Evolutionary conservation across 371 early-diverging fungal genomes (phyloP).

Genomic region (Capillidium rhysosporum): DNA sequence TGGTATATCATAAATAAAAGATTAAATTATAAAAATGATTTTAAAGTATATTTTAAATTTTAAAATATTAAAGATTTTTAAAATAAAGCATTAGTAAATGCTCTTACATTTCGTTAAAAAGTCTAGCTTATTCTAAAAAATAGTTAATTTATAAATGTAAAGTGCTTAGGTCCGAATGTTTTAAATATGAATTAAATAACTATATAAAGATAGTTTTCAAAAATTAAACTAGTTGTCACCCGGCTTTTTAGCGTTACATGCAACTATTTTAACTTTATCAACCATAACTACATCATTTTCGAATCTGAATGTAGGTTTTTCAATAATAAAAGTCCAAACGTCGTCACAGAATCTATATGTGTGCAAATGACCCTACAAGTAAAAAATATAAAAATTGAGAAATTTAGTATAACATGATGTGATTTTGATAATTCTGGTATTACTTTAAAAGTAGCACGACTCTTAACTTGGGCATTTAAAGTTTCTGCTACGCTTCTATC

Average conservation of each 20-base stretch:
- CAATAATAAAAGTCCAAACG: conserved; percentile 90
- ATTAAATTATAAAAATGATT: too few relatives aligned
- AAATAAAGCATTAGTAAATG: too few relatives aligned
- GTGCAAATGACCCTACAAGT: conserved; percentile 6
- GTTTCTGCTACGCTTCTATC: conserved; percentile 58
- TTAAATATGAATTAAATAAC: too few relatives aligned
- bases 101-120: too few relatives aligned
- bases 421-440: too few relatives aligned
- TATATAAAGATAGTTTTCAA: background rate
- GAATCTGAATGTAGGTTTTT: conserved; percentile 65
- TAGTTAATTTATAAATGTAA: too few relatives aligned
- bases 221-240: conserved; percentile 19
- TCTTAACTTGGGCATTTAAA: conserved; percentile 35
- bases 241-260: conserved; percentile 57
- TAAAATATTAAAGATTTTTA: too few relatives aligned
- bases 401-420: background rate
- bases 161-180: too few relatives aligned
- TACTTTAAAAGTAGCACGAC: conserved; percentile 43
- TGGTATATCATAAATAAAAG: too few relatives aligned
- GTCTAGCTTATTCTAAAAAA: too few relatives aligned
- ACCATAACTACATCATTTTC: conserved; percentile 58
- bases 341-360: conserved; percentile 92
- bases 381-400: background rate
- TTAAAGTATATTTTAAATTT: too few relatives aligned
- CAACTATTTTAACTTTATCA: conserved; percentile 82